Evolutionary conservation across 2,329 filamentous ascomycete genomes (phyloP).

Genomic region (Fusarium sp.): DNA sequence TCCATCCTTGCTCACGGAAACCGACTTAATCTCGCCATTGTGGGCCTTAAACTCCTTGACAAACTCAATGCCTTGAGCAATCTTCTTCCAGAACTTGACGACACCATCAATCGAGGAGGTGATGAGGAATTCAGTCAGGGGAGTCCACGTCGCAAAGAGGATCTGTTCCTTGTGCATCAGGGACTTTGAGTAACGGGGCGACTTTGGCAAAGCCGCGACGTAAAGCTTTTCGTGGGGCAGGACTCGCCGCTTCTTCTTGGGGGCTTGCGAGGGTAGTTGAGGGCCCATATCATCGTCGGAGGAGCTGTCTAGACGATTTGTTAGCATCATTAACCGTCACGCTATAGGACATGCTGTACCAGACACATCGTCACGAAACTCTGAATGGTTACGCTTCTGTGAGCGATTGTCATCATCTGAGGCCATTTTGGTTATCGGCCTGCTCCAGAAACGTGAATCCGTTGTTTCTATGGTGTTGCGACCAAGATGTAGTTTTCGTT

Average conservation of each 20-base stretch:
- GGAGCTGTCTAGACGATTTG: conserved; percentile 65
- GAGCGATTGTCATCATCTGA: conserved; percentile 48
- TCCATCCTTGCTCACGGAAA: conserved; percentile 88
- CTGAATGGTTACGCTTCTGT: conserved; percentile 64
- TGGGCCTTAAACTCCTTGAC: conserved; percentile 98
- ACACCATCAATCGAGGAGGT: conserved; percentile 95
- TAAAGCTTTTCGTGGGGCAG: conserved; percentile 97
- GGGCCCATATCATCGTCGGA: conserved; percentile 95
- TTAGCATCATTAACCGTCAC: conserved; percentile 10
- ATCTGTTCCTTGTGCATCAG: conserved; percentile 99
- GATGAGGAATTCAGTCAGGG: conserved; percentile 92
- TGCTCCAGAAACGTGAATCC: neutral
- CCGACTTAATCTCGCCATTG: conserved; percentile 81
- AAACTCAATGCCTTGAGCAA: conserved; percentile 89
- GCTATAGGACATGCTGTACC: conserved; percentile 45
- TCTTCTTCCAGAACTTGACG: conserved; percentile 99
- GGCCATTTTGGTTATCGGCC: conserved; percentile 31
- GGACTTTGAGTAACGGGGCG: conserved; percentile 88
- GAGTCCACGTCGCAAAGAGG: conserved; percentile 87
- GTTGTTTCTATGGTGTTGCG: neutral
- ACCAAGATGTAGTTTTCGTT: conserved; percentile 6
- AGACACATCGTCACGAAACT: conserved; percentile 59
- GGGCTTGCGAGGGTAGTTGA: conserved; percentile 82
- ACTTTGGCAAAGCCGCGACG: conserved; percentile 85
- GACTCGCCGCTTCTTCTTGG: conserved; percentile 90